These are phyloP conservation scores for Apiotrichum brassicae DNA, from an alignment of 1,284 basidiomycete genomes.

Conservation along the genomic window DNA sequence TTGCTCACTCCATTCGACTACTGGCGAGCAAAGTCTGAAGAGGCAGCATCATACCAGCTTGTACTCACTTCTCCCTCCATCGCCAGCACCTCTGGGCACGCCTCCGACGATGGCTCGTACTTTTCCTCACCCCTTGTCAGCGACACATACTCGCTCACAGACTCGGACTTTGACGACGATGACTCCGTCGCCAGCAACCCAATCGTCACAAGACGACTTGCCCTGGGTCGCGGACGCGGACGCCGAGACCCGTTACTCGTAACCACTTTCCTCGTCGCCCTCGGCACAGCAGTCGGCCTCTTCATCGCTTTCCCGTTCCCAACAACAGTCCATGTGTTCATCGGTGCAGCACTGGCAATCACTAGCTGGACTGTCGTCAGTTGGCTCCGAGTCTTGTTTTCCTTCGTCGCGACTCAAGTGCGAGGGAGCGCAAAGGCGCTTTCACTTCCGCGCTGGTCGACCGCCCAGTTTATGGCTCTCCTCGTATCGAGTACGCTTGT, in stretches of 20 bases:
- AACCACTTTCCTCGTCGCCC: constrained; percentile 3
- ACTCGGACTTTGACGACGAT: too few species aligned
- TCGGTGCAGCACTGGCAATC: constrained; percentile 16
- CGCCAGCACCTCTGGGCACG: background rate
- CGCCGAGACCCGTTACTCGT: constrained; percentile 13
- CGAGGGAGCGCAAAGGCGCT: background rate
- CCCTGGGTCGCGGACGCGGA: background rate
- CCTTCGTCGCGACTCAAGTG: background rate
- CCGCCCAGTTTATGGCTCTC: constrained; percentile 4
- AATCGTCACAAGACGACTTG: too few species aligned
- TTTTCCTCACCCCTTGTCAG: background rate
- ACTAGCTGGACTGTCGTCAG: constrained; percentile 15
- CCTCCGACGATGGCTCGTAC: background rate
- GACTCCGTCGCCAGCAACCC: too few species aligned
- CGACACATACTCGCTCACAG: background rate
- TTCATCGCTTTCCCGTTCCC: constrained; percentile 31
- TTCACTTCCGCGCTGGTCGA: constrained; percentile 1
- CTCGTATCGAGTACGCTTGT: constrained; percentile 11
- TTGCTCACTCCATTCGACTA: background rate
- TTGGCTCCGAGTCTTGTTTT: constrained; percentile 13
- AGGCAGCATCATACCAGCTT: background rate
- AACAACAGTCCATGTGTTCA: constrained; percentile 31
- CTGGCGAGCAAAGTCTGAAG: background rate
- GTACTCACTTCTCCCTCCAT: background rate
- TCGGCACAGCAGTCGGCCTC: constrained; percentile 6